Percentiles rank a stretch among this genome's conserved stretches.
phyloP scores from a whole-genome alignment of 164 flowering plant genomes.

The Chimonanthus salicifolius region DNA sequence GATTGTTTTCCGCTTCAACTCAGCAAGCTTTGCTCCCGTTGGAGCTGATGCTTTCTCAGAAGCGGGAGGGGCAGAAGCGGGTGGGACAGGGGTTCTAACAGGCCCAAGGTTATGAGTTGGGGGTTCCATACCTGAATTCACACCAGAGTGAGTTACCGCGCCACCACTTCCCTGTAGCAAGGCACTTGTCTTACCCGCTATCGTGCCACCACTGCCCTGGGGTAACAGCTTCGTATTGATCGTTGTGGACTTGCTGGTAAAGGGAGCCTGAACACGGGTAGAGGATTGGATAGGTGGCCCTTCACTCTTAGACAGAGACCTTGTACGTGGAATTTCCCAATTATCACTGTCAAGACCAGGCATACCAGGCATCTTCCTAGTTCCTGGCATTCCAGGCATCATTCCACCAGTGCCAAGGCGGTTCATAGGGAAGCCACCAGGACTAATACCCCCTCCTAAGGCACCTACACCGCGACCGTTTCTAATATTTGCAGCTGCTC shows the following conservation, averaged over 20 bases:
- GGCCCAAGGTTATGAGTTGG: conserved; percentile 22
- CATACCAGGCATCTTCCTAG: conserved; percentile 87
- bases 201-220: conserved; percentile 62
- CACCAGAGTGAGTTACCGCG: conserved; percentile 28
- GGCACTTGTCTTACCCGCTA: conserved; percentile 64
- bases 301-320: conserved; percentile 58
- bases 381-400: conserved; percentile 99
- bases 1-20: conserved; percentile 49
- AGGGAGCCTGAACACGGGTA: conserved; percentile 47
- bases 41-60: conserved; percentile 36
- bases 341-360: conserved; percentile 77
- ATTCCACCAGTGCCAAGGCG: conserved; percentile 89
- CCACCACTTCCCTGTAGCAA: conserved; percentile 56
- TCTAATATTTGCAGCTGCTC: conserved; percentile 78
- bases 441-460: conserved; percentile 42
- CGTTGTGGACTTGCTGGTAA: conserved; percentile 35
- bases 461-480: conserved; percentile 46
- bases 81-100: conserved; percentile 23
- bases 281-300: conserved; percentile 11
- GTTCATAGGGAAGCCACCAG: conserved; percentile 59
- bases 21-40: conserved; percentile 30
- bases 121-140: conserved; percentile 27
- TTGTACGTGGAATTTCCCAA: conserved; percentile 76
- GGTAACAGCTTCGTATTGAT: conserved; percentile 60
- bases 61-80: conserved; percentile 21